These are phyloP conservation scores for Stylonectria norvegica DNA, from an alignment of 2,329 filamentous ascomycete species.

Conservation along the genomic window DNA sequence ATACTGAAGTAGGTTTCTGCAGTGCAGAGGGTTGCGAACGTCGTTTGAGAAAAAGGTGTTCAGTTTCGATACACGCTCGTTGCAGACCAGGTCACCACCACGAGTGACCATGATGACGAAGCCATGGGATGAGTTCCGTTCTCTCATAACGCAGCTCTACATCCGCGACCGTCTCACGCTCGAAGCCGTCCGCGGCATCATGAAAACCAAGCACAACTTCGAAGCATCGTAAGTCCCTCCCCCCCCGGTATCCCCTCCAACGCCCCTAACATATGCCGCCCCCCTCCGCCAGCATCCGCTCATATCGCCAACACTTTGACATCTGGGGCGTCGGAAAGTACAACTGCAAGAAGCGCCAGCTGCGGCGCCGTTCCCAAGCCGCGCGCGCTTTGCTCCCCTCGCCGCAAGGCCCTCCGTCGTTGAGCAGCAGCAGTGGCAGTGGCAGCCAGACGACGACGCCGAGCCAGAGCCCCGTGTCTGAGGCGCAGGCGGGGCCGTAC, in stretches of 20 bases:
- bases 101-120: conserved; percentile 41
- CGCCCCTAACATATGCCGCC: neutral
- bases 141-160: conserved; percentile 39
- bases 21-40: too few species aligned
- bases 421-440: neutral
- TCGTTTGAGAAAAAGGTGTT: too few species aligned
- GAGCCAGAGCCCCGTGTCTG: too few species aligned
- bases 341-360: conserved; percentile 36
- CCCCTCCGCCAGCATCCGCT: conserved; percentile 35
- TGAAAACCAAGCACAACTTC: conserved; percentile 39
- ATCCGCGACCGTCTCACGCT: conserved; percentile 38
- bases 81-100: too few species aligned
- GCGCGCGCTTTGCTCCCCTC: conserved; percentile 11
- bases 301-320: conserved; percentile 47
- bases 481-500: too few species aligned
- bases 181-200: conserved; percentile 38
- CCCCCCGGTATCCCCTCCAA: neutral
- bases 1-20: too few species aligned
- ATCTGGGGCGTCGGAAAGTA: conserved; percentile 48
- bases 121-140: conserved; percentile 38
- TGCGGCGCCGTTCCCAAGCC: conserved; percentile 11
- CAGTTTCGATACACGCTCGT: too few species aligned
- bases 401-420: conserved; percentile 16
- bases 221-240: conserved; percentile 37
- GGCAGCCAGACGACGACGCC: too few species aligned